Base-by-base conservation (phyloP, 2,329 filamentous ascomycete species). In the Epichloe scottii region DNA sequence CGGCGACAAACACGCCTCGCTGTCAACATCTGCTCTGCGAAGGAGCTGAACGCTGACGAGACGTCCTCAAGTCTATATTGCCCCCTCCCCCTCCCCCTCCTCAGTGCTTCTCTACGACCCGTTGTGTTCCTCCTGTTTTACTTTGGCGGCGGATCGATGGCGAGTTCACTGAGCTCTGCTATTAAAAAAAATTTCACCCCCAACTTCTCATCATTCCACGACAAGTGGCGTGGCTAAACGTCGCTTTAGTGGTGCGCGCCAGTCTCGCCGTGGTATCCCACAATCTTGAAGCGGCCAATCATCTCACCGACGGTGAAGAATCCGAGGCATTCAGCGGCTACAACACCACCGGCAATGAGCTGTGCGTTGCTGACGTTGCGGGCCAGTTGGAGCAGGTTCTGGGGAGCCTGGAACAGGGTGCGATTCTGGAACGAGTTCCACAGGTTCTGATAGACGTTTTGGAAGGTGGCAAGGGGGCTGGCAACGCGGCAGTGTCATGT, bases 271-370 rank as follows among this genome's bases (percentile, higher is more conserved):
- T 79, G 80, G 79, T 98, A 98, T 58, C 93, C 93, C 61, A 98
- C 78, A 61, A 98, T 70, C 85, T 98, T 97, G 75, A 93, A 82
- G 65, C 90, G 81, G 63, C 93, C 93, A 63, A 98, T 83, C 70
- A 98, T 97, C 79, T 97, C 90, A 58, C 93, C 93, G 51, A 97
- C 81, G 55, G 90, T 94, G 79, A 97, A 98, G 81, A 98, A 98
- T 55, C 93, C 93, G 59, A 98, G 72, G 48, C 89, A 79, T 74
- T 98, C 91, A 51, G 90, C 90, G 46, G 77, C 71, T 55, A 96
- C 74, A 54, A 98, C 86, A 60, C 86, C 87, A 54, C 78, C 85
- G 50, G 85, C 71, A 51, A 79, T 78, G 60, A 91, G 67, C 70
- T 95, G 84, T 60, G 81, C 76, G 58, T 72, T 75, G 69, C 81